Percentiles rank a stretch among this genome's conserved stretches.
phyloP scores from a whole-genome alignment of 2,329 filamentous ascomycete species.

The Coniosporium tulheliwenetii region DNA sequence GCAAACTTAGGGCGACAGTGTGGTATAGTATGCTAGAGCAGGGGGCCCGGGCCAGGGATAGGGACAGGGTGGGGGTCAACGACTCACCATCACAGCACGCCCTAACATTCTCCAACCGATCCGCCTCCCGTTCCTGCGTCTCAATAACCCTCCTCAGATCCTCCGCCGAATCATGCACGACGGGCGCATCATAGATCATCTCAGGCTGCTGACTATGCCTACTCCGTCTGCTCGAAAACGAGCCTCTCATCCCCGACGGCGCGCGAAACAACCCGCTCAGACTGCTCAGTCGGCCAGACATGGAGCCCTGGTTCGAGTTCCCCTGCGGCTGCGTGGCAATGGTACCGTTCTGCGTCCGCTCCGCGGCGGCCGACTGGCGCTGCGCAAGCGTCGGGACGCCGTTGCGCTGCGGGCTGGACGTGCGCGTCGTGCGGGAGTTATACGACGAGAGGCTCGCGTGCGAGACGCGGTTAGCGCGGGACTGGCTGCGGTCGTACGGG shows the following conservation, averaged over 20 bases:
- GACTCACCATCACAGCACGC: constrained; percentile 90
- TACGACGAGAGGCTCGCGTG: constrained; percentile 16
- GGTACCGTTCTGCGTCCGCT: constrained; percentile 3
- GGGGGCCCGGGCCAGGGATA: background rate
- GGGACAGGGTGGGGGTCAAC: background rate
- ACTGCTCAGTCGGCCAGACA: constrained; percentile 9
- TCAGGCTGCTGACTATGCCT: constrained; percentile 18
- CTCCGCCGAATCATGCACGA: constrained; percentile 57
- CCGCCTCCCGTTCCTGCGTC: constrained; percentile 56
- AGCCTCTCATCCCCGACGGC: constrained; percentile 26
- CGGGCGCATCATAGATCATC: constrained; percentile 35
- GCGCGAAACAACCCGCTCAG: constrained; percentile 31
- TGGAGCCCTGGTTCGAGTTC: background rate
- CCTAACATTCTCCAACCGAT: constrained; percentile 82
- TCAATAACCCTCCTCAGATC: constrained; percentile 70
- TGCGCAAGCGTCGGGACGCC: constrained; percentile 6
- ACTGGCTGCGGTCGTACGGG: constrained; percentile 33
- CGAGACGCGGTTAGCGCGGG: constrained; percentile 17
- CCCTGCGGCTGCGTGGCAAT: background rate
- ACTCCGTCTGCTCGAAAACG: constrained; percentile 32
- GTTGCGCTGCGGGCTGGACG: constrained; percentile 39
- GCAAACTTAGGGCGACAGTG: no score
- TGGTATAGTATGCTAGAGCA: background rate
- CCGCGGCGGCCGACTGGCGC: constrained; percentile 6
- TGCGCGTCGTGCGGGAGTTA: constrained; percentile 42